Evolutionary conservation across 495 filamentous ascomycete species (phyloP).

Genomic region (Niebla homalea): DNA sequence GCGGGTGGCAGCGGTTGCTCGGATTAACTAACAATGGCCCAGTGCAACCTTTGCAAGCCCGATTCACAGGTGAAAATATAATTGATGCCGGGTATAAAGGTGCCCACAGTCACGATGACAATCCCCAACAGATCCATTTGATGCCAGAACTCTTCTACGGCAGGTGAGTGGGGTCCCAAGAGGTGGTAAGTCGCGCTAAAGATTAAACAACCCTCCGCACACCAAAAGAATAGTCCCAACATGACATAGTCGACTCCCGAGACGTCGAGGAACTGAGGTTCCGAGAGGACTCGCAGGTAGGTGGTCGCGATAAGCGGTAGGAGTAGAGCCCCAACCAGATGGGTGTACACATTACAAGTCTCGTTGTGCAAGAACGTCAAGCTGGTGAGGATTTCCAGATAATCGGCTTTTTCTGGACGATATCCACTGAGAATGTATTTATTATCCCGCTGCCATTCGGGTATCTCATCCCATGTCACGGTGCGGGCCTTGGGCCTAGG

Average conservation of each 20-base stretch:
- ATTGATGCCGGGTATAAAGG: too few species aligned
- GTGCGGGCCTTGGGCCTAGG: too few species aligned
- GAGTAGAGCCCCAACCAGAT: constrained; percentile 23
- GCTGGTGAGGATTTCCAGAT: constrained; percentile 17
- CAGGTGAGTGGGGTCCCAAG: constrained; percentile 33
- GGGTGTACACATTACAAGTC: constrained; percentile 29
- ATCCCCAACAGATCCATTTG: too few species aligned
- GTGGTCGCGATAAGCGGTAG: constrained; percentile 10
- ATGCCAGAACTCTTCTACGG: constrained; percentile 4
- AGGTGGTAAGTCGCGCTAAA: constrained; percentile 35
- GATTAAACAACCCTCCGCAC: constrained; percentile 26
- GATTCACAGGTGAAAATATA: too few species aligned
- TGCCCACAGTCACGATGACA: too few species aligned
- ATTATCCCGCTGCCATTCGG: constrained; percentile 26
- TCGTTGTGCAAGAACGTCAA: constrained; percentile 34
- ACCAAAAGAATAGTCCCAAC: constrained; percentile 29
- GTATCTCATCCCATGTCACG: constrained; percentile 13
- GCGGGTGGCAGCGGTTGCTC: too few species aligned
- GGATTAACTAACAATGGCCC: too few species aligned
- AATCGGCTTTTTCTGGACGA: constrained; percentile 24
- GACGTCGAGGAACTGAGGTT: constrained; percentile 19
- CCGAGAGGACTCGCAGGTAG: constrained; percentile 19
- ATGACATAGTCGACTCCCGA: constrained; percentile 23
- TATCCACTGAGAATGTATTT: constrained; percentile 26
- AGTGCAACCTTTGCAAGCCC: too few species aligned